Base-by-base conservation (phyloP, 106 monocot genomes). In the Posidonia australis region DNA sequence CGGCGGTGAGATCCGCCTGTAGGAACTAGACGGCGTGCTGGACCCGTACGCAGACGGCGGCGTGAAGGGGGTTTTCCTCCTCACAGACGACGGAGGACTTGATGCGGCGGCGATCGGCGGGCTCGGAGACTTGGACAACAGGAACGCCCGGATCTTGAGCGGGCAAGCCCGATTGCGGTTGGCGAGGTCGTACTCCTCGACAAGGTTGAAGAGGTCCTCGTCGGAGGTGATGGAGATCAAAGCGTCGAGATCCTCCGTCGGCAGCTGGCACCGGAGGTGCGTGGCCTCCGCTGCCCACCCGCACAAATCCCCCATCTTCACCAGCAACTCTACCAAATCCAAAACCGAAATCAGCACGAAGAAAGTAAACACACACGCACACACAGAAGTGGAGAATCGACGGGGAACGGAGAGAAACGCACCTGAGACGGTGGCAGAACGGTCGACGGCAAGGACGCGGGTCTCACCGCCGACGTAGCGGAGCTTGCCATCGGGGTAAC, bases 181-280 rank as follows among this genome's bases (percentile, higher is more conserved):
- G 27, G 80, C 85, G 16, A 77, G 63, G 56, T 89, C 83, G 68
- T 89, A 89, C 55, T 93, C 89, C 52, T 86, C 86, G 44, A 89
- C 36, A 5, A 93, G 72, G 67, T 82, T 93, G n/a, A 67, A 76
- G 21, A 93, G 78, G 60, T 89, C 93, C 59, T 86, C 85, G 20
- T 83, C 86, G 24, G 81, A 81, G 10, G 76, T 86, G 59, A 93
- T 26, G 83, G 74, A 19, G 42, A 61, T 43, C 7, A 86, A 77
- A 18, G 85, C 83, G 65, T 93, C 92, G 36, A 93, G 80, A 51
- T 88, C 92, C 66, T 85, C 85, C 17, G 71, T 83, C 28, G 88
- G 92, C 4, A 88, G 78, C 79, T 88, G 89, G 70, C 89, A 93
- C 60, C 86, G 67, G 54, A 93, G 28, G 13, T 21, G 43, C 54